Evolutionary conservation across 2,329 filamentous ascomycete species (phyloP), one percentile per base, ranked within the genome.

Genomic region (Trichocomaceae sp.): DNA sequence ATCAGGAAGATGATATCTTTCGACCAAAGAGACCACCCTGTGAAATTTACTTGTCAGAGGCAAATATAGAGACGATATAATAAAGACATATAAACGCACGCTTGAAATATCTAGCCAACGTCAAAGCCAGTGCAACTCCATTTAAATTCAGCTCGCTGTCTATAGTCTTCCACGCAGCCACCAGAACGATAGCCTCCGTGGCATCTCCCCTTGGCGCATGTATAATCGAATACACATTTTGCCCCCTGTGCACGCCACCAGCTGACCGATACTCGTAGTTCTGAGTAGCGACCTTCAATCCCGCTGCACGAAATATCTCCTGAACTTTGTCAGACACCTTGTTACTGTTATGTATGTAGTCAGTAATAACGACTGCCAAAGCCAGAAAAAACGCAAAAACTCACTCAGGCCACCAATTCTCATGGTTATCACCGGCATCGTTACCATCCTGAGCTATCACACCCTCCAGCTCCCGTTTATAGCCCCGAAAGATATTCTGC

Each of bases 1-100:
- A 99, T 81, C 5, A 99, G 74, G 62, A 99, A 84, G 56, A 99
- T 92, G 62, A 99, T 96, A 69, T 99, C 93, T 72, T 99, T 99
- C 57, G 91, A 96, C 93, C 93, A 99, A 26, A 99, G 79, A 52
- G 90, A 96, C 93, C 93, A 99, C 62, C 87, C 83, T 85, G 49
- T 29, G 26, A 29, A 10, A 29, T 29, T 29, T 26, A 8, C 12
- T 35, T 35, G 13, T 29, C 26, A 29, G 8, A 29, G 26, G 26
- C 26, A 29, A 8, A 8, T 29, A 10, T 35, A 35, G 13, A 35
- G 10, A 35, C 15, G 26, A 35, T 35, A 35, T 35, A 35, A 35
- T 35, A 35, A 15, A 35, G 31, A 13, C 13, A 23, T 9, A 29
- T 29, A 6, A 9, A 45, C 77, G 31, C 65, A 83, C 88, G 83